Evolutionary conservation across 2,329 filamentous ascomycete species (phyloP), one percentile per base, ranked within the genome.

Genomic region (Pseudogymnoascus sp.): DNA sequence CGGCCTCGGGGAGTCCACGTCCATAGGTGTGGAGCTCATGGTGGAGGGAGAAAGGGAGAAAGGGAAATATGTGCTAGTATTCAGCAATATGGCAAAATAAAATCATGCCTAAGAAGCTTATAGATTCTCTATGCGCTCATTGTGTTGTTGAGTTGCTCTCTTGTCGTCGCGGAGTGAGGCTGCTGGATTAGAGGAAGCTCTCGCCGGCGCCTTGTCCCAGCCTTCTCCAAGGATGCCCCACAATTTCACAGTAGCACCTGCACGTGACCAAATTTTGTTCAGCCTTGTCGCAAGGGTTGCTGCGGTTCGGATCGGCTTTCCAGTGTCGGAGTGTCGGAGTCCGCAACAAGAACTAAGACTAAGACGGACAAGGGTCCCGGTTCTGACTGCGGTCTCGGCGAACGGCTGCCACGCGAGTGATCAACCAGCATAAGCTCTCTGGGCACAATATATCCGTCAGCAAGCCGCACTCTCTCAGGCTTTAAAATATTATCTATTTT

Each of bases 1-100:
- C 7, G 63, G 40, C 9, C 43, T 41, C 21, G 71, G 70, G 43
- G 72, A 73, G 52, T 74, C 72, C 43, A 73, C 67, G 14, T 64
- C 68, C 69, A 72, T 73, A 12, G 71, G 69, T 12, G 70, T 73
- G 45, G 70, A 71, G n/a, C 35, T 40, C 58, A 60, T 60, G 33
- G 7, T 60, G 35, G 25, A n/a, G 8, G 55, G 16, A 33, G 25
- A 60, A 35, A 25, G 28, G 55, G 12, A 38, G 18, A 16, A 31
- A 60, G n/a, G 21, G 8, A 25, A 59, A 11, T 2, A 4, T 40
- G 12, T 31, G 58, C 58, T 40, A 60, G 21, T 40, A 55, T 55
- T 55, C 49, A 55, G 28, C 28, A 21, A 55, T 33, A 55, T 33
- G n/a, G n/a, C 49, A 55, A 21, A 14, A 7, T 14, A 55, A 21